Evolutionary conservation across 331 rosid genomes (phyloP).

Genomic region (Rosa hybrid): DNA sequence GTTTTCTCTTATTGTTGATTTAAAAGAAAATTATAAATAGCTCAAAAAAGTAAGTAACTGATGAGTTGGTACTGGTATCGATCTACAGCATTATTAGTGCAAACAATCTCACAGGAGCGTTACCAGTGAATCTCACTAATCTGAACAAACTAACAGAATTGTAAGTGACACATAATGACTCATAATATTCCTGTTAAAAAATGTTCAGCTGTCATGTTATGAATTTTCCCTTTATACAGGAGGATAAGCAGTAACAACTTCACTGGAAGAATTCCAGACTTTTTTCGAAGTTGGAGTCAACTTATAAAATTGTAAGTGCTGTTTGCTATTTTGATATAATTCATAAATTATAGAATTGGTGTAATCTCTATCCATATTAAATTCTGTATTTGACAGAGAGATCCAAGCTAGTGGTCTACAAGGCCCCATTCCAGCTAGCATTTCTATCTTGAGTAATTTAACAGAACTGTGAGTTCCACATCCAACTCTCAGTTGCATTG

Average conservation of each 20-base stretch:
- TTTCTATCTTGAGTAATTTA: conserved; percentile 23
- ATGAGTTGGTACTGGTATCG: background rate
- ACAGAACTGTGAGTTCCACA: conserved; percentile 27
- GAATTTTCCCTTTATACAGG: background rate
- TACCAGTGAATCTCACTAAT: conserved; percentile 5
- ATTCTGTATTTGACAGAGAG: conserved; percentile 32
- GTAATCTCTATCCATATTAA: too few species aligned
- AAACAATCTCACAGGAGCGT: conserved; percentile 24
- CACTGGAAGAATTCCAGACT: conserved; percentile 32
- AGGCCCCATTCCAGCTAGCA: conserved; percentile 36
- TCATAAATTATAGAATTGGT: too few species aligned
- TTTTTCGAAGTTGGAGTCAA: conserved; percentile 10
- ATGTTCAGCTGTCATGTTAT: background rate
- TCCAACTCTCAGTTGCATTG: background rate
- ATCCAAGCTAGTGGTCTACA: conserved; percentile 37
- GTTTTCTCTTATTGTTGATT: too few species aligned
- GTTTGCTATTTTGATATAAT: too few species aligned
- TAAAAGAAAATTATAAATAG: too few species aligned
- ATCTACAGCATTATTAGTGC: conserved; percentile 10
- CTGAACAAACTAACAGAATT: background rate
- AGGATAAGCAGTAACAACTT: conserved; percentile 17
- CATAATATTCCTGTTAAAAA: background rate
- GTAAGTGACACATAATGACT: conserved; percentile 10
- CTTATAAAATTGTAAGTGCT: conserved; percentile 6
- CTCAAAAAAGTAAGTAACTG: too few species aligned